Conservation (phyloP, 768 basidiomycete species). For the Phallus indusiatus region DNA sequence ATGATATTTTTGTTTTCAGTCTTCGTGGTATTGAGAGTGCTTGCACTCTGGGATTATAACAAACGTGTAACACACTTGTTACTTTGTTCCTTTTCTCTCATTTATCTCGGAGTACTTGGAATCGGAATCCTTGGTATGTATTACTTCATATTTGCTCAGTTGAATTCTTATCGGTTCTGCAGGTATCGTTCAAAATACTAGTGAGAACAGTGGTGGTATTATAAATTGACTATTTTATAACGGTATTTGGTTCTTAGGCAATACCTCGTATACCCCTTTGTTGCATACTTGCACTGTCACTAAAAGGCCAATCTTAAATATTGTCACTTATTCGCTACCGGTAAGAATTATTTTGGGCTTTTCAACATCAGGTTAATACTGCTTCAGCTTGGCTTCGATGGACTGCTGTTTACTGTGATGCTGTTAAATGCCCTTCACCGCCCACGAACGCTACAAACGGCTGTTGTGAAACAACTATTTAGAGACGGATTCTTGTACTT, state of each 20-base stretch:
- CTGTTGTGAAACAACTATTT: slow-evolving; percentile 23
- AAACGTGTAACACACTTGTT: background rate
- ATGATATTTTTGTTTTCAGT: background rate
- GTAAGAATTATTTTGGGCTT: background rate
- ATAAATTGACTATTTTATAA: no score
- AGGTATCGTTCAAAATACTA: no score
- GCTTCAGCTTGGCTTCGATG: background rate
- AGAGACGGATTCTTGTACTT: slow-evolving; percentile 29
- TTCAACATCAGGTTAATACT: no score
- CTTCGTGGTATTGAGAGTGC: background rate
- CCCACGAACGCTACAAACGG: slow-evolving; percentile 20
- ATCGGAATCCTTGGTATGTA: background rate
- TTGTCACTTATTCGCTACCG: background rate
- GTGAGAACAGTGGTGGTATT: no score
- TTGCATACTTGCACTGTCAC: background rate
- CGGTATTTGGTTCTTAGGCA: background rate
- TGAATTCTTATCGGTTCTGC: no score
- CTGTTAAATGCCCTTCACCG: slow-evolving; percentile 27
- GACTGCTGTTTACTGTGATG: slow-evolving; percentile 17
- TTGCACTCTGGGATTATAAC: background rate
- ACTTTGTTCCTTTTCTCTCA: background rate
- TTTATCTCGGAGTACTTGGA: background rate
- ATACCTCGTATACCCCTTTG: background rate
- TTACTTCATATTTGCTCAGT: no score
- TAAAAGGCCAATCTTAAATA: background rate